Evolutionary conservation across 1,284 basidiomycete species (phyloP), one percentile per base, ranked within the genome.

Genomic region (Fomitiporia mediterranea): DNA sequence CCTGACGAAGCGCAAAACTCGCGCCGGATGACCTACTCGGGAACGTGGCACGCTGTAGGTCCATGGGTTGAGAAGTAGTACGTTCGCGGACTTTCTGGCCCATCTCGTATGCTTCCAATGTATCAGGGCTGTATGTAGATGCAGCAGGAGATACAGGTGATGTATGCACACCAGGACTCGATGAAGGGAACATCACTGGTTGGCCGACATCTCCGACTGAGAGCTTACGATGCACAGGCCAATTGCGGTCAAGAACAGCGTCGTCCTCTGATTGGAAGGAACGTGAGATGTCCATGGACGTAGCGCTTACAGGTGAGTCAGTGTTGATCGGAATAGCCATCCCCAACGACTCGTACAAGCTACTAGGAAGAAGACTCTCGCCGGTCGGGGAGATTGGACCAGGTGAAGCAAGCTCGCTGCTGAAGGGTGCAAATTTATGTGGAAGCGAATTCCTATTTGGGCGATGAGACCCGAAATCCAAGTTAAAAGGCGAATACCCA

Each of bases 241-340:
- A 81, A 58, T 80, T 75, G 39, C 73, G 74, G 34, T 79, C 79
- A 59, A 81, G 61, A 56, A 76, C 74, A 11, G 74, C 69, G 63
- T 83, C 81, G 59, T 70, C 76, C 28, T 83, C 81, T 4, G 78
- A 78, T 63, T 79, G 78, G 70, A 83, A 81, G 4, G 80, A 78
- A 53, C 76, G 72, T 4, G 79, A 74, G 7, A 79, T 56, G 65
- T 67, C 55, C 72, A 55, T 47, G 19, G 40, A 47, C 71, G 23
- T 48, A 56, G 34, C 64, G 68, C 37, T 56, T 23, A 46, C 44
- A 27, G 60, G 46, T 27, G 64, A 64, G 6, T 43, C 30, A 17
- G 57, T 47, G 6, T 28, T 28, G 13, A 15, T 37, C 25, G 38
- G 28, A 25, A 23, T n/a, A 23, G 30, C 25, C 39, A 51, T 61